Conservation (phyloP, 1,284 basidiomycete genomes). For the Boletus smithii region DNA sequence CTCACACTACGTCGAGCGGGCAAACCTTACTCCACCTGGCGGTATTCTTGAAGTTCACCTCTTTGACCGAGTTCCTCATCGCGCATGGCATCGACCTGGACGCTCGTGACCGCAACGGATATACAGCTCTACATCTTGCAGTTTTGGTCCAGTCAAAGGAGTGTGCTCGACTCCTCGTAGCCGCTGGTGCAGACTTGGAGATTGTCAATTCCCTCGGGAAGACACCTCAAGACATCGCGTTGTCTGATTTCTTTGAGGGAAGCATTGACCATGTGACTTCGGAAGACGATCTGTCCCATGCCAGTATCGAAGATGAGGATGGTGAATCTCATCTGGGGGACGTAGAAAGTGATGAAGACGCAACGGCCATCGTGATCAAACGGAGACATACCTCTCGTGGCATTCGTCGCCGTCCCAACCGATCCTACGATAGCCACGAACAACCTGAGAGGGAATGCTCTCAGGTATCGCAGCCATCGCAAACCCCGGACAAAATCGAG, state of each 20-base stretch:
- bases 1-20: conserved; percentile 61
- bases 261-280: conserved; percentile 30
- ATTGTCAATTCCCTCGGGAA: conserved; percentile 76
- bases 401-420: conserved; percentile 32
- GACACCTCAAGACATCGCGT: conserved; percentile 76
- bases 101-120: conserved; percentile 85
- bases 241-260: conserved; percentile 54
- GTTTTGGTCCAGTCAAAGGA: conserved; percentile 64
- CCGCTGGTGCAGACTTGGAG: conserved; percentile 77
- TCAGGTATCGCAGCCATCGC: conserved; percentile 5
- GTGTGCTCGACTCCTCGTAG: conserved; percentile 68
- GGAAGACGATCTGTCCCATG: conserved; percentile 31
- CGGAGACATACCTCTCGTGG: conserved; percentile 33
- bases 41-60: conserved; percentile 74
- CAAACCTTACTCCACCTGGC: conserved; percentile 90
- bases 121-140: conserved; percentile 87
- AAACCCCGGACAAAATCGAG: conserved; percentile 23
- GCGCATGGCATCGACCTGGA: conserved; percentile 76
- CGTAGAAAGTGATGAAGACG: conserved; percentile 61
- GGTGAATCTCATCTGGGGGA: conserved; percentile 69
- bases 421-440: conserved; percentile 31
- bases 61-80: conserved; percentile 73
- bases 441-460: conserved; percentile 20
- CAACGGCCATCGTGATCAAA: conserved; percentile 32
- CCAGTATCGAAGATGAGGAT: conserved; percentile 44